Evolutionary conservation across 176 grass and related monocot species (phyloP).

Genomic region (Aechmea fasciata): DNA sequence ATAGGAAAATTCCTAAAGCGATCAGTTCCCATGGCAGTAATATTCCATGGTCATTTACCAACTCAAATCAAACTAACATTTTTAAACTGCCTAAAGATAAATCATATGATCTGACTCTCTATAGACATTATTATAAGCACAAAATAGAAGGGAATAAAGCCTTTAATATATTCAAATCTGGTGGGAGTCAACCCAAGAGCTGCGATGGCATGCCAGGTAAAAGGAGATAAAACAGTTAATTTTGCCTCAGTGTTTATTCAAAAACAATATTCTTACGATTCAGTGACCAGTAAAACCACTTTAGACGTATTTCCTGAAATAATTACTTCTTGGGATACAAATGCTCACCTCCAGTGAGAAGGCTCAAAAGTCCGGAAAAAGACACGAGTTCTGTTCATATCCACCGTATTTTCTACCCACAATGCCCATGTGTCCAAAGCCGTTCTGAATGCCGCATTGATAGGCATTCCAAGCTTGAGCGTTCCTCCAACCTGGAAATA

Average conservation of each 20-base stretch:
- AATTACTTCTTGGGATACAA: neutral
- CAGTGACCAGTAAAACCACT: neutral
- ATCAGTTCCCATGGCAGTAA: too few relatives aligned
- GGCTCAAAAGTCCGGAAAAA: conserved; percentile 96
- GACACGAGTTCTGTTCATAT: conserved; percentile 56
- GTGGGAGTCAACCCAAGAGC: too few relatives aligned
- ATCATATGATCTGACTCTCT: too few relatives aligned
- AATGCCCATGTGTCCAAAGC: conserved; percentile 85
- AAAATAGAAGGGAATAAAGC: too few relatives aligned
- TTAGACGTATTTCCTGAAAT: neutral
- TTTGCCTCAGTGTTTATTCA: neutral
- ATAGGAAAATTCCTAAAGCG: too few relatives aligned
- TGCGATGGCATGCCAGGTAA: neutral
- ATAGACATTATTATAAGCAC: too few relatives aligned
- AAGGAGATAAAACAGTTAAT: neutral
- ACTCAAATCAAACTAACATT: too few relatives aligned
- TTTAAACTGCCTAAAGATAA: too few relatives aligned
- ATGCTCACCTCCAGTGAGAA: conserved; percentile 88
- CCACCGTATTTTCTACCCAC: conserved; percentile 67
- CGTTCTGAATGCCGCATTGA: conserved; percentile 80
- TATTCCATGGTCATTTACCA: too few relatives aligned
- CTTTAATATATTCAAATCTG: too few relatives aligned
- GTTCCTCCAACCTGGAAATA: conserved; percentile 78
- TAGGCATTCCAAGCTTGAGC: conserved; percentile 75
- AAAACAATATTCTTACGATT: neutral